Base-by-base conservation (phyloP, 176 grass and related monocot species). In the Panicum miliaceum region DNA sequence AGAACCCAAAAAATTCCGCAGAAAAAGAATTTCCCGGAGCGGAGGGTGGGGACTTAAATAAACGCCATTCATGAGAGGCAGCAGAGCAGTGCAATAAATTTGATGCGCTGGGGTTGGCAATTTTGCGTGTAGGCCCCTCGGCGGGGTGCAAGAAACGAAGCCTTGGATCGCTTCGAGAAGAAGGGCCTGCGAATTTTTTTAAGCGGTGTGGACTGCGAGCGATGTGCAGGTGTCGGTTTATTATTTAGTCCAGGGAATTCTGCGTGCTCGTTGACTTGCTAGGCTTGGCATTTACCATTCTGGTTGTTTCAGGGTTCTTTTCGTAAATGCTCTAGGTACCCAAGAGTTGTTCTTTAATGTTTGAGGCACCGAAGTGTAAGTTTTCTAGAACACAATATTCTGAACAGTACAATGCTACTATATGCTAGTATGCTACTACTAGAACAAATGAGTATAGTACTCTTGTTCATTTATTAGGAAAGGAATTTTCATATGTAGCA, bases 1-100 rank as follows among this genome's bases (percentile, higher is more conserved):
- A 87, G 84, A 79, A 75, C 85, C 89, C 29, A 69, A 76, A 90
- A 78, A 87, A 84, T 90, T 84, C 81, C 68, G 80, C 67, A 69
- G 52, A 68, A 87, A 32, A 75, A 84, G n/a, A 18, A 18, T 77
- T 82, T 43, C 78, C 52, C 3, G n/a, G 71, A 46, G 50, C 61
- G 58, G 77, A 75, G 57, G 42, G 58, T 32, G 80, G 84, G 74
- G 67, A 79, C 83, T 90, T 86, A 78, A 90, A 90, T 86, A 90
- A 71, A 56, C 83, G 54, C 19, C 64, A 51, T 73, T 73, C 45
- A 63, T 71, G 83, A 77, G 83, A 77, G 78, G 60, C 59, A 79
- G 68, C 42, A 81, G 64, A 68, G 66, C 58, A 83, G 75, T 56
- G 89, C 81, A 87, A 84, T 87, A 87, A 87, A 90, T 90, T 75